These are phyloP conservation scores for Sporodiniella umbellata DNA, from an alignment of 371 early-diverging fungal genomes.

Conservation along the genomic window DNA sequence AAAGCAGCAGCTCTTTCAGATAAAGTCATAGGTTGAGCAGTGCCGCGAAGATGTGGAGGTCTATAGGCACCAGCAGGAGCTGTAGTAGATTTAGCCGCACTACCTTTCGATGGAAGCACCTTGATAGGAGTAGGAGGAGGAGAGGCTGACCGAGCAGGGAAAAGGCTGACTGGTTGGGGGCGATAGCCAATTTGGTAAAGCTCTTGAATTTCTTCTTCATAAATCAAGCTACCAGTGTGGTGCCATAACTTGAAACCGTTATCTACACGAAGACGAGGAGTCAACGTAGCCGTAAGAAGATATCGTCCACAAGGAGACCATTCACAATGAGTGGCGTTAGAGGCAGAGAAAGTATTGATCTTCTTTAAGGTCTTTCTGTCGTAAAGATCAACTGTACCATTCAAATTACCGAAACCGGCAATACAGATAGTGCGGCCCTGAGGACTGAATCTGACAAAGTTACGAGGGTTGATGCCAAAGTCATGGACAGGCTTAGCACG, in stretches of 20 bases:
- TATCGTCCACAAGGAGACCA: constrained; percentile 94
- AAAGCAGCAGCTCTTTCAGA: constrained; percentile 37
- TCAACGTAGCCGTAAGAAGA: constrained; percentile 89
- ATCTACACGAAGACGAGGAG: constrained; percentile 94
- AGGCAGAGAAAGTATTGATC: constrained; percentile 74
- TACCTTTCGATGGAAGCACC: constrained; percentile 23
- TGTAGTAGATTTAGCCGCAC: constrained; percentile 32
- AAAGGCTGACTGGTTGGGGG: constrained; percentile 60
- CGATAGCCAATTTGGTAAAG: constrained; percentile 85
- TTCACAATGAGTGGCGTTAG: constrained; percentile 80
- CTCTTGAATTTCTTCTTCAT: constrained; percentile 73
- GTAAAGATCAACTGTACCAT: constrained; percentile 92
- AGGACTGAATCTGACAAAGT: constrained; percentile 84
- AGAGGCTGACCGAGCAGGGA: constrained; percentile 66
- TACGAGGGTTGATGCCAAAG: constrained; percentile 86
- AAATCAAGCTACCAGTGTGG: constrained; percentile 84
- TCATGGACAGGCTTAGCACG: constrained; percentile 79
- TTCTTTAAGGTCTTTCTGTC: constrained; percentile 82
- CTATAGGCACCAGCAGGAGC: constrained; percentile 68
- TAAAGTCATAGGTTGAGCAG: constrained; percentile 43
- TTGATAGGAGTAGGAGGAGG: constrained; percentile 60
- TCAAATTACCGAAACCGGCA: constrained; percentile 95
- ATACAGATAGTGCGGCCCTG: constrained; percentile 84
- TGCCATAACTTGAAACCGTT: constrained; percentile 97
- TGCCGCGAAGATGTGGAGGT: constrained; percentile 76